Evolutionary conservation across 2,329 filamentous ascomycete species (phyloP).

Genomic region (Alternaria angustiovoidea): DNA sequence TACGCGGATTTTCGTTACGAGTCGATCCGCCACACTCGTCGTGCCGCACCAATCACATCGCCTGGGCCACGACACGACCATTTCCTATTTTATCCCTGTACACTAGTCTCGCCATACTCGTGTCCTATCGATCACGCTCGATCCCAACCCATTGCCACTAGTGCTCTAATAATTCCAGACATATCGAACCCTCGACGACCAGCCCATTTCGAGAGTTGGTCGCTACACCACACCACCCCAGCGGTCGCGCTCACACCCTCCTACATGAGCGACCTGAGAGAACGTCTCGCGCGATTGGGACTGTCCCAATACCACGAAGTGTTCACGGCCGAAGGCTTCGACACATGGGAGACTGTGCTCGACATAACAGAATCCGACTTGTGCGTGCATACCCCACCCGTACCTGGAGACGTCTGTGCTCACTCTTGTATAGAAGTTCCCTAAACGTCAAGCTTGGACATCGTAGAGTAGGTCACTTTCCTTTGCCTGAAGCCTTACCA

Average conservation of each 20-base stretch:
- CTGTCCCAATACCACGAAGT: slow-evolving; percentile 77
- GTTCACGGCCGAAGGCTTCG: slow-evolving; percentile 82
- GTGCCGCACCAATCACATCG: slow-evolving; percentile 37
- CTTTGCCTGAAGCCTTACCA: background rate
- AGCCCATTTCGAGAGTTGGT: slow-evolving; percentile 9
- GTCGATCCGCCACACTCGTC: slow-evolving; percentile 34
- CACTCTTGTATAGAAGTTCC: slow-evolving; percentile 64
- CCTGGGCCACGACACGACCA: slow-evolving; percentile 23
- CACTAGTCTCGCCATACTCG: slow-evolving; percentile 29
- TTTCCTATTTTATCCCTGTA: slow-evolving; percentile 46
- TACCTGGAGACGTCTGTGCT: slow-evolving; percentile 11
- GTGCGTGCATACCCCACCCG: slow-evolving; percentile 57
- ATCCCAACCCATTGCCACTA: slow-evolving; percentile 27
- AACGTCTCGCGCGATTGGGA: slow-evolving; percentile 77
- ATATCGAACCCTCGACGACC: slow-evolving; percentile 57
- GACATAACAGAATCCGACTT: slow-evolving; percentile 87
- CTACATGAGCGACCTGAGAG: slow-evolving; percentile 71
- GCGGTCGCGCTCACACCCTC: slow-evolving; percentile 15
- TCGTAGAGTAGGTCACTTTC: slow-evolving; percentile 68
- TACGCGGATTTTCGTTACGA: slow-evolving; percentile 42
- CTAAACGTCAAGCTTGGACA: slow-evolving; percentile 83
- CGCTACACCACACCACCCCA: slow-evolving; percentile 16
- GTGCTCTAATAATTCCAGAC: slow-evolving; percentile 38
- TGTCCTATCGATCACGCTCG: slow-evolving; percentile 13
- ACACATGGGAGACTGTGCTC: slow-evolving; percentile 82